Evolutionary conservation across 2,329 filamentous ascomycete genomes (phyloP).

Genomic region (Colletotrichum tropicale): DNA sequence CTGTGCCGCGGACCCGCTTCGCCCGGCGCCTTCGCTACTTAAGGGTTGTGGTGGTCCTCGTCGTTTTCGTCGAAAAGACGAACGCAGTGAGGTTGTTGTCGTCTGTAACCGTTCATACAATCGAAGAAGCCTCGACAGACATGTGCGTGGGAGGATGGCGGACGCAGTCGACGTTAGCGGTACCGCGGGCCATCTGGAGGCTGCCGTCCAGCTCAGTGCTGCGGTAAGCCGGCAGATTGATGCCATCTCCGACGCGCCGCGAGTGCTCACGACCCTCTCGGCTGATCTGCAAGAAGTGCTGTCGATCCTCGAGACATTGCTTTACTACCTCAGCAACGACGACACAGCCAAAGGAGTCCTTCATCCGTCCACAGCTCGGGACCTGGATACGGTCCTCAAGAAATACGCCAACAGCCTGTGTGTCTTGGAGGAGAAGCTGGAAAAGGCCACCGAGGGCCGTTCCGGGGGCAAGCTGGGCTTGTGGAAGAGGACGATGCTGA

Average conservation of each 20-base stretch:
- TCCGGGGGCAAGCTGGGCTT: neutral
- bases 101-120: neutral
- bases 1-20: neutral
- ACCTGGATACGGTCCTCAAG: neutral
- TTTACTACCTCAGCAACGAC: neutral
- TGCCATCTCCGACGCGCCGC: neutral
- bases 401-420: neutral
- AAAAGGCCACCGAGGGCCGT: neutral
- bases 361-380: neutral
- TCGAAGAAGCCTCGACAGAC: neutral
- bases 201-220: neutral
- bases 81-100: neutral
- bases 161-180: neutral
- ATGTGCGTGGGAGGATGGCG: neutral
- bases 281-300: neutral
- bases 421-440: neutral
- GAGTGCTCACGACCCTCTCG: neutral
- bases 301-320: neutral
- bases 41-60: neutral
- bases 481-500: neutral
- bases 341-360: neutral
- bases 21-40: neutral
- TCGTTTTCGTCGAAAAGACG: neutral
- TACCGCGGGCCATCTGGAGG: neutral
- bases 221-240: neutral